phyloP scores from a whole-genome alignment of 2,329 filamentous ascomycete species.

The Hymenoscyphus albidus region DNA sequence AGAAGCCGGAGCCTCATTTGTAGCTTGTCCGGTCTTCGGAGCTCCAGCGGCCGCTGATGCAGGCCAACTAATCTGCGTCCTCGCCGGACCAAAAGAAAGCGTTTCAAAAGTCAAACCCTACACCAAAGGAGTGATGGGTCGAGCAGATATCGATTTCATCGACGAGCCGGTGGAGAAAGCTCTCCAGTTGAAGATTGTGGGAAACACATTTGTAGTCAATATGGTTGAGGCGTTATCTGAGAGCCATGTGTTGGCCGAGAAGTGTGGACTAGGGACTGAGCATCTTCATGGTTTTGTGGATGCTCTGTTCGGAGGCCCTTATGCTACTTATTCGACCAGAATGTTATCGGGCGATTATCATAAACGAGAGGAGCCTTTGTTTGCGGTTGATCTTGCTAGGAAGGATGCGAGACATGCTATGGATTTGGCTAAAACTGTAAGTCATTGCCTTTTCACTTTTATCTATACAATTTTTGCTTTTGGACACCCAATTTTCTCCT shows the following conservation, averaged over 20 bases:
- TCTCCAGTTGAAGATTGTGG: constrained; percentile 71
- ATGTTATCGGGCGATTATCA: constrained; percentile 76
- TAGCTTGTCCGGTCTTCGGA: constrained; percentile 69
- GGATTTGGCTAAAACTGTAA: constrained; percentile 54
- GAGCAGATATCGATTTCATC: constrained; percentile 65
- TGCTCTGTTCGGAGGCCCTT: constrained; percentile 70
- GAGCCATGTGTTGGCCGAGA: constrained; percentile 75
- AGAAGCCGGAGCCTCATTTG: constrained; percentile 64
- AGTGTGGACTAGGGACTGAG: constrained; percentile 67
- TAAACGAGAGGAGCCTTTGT: constrained; percentile 72
- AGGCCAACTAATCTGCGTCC: constrained; percentile 68
- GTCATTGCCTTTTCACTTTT: constrained; percentile 26
- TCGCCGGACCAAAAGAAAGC: constrained; percentile 59
- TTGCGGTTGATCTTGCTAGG: constrained; percentile 74
- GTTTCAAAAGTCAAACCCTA: constrained; percentile 66
- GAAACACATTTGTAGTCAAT: constrained; percentile 81
- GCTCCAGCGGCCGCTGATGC: constrained; percentile 66
- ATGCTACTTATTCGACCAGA: constrained; percentile 68
- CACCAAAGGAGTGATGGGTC: constrained; percentile 68
- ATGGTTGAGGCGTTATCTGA: constrained; percentile 71
- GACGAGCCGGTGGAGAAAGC: constrained; percentile 64
- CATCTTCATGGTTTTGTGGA: constrained; percentile 70
- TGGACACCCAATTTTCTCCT: too few relatives aligned
- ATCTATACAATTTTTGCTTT: too few relatives aligned
- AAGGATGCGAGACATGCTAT: constrained; percentile 79